phyloP scores from a whole-genome alignment of 768 basidiomycete species.

The Sutorius australiensis region DNA sequence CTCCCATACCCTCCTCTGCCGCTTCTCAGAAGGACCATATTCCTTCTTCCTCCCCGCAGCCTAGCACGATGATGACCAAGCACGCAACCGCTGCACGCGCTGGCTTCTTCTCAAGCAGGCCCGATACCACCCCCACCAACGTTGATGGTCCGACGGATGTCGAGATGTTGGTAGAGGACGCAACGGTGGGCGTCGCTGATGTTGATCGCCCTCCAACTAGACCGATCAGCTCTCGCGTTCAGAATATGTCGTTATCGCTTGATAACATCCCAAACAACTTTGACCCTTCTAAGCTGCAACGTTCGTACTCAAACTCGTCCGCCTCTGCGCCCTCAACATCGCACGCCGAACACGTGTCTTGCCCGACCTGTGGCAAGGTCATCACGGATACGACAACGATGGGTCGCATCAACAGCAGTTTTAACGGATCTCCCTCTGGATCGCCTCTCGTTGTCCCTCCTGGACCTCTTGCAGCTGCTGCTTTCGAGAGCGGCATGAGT shows the following conservation, averaged over 20 bases:
- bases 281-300: conserved; percentile 34
- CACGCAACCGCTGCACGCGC: conserved; percentile 4
- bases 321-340: conserved; percentile 46
- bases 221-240: conserved; percentile 29
- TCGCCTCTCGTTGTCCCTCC: conserved; percentile 47
- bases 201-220: conserved; percentile 20
- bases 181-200: conserved; percentile 25
- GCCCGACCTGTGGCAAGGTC: conserved; percentile 54
- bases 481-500: conserved; percentile 58
- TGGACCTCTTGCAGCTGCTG: conserved; percentile 54
- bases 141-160: conserved; percentile 21
- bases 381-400: conserved; percentile 44
- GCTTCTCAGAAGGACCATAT: conserved; percentile 27
- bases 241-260: conserved; percentile 49
- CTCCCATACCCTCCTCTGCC: conserved; percentile 30
- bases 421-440: conserved; percentile 28
- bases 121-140: conserved; percentile 17
- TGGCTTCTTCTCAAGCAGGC: conserved; percentile 24
- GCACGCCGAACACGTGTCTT: conserved; percentile 38
- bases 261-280: conserved; percentile 43
- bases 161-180: conserved; percentile 28
- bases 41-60: conserved; percentile 22
- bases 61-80: conserved; percentile 21
- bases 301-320: conserved; percentile 31
- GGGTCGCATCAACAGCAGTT: conserved; percentile 23